Base-by-base conservation (phyloP, 2,329 filamentous ascomycete species). In the Helminthosporium solani region DNA sequence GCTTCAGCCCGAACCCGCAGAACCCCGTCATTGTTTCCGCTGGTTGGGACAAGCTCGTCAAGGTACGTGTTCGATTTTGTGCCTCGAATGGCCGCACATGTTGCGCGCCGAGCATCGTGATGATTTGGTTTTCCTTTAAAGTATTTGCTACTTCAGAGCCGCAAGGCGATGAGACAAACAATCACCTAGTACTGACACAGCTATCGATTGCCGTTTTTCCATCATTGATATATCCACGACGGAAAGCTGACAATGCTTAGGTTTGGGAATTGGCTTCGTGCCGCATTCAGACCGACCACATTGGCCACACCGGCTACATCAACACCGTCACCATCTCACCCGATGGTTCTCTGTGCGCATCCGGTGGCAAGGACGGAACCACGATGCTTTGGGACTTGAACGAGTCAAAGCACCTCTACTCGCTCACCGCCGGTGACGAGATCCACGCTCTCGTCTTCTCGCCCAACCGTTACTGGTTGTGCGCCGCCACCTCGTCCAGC, bases 101-200 rank as follows among this genome's bases (percentile, higher is more conserved):
- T 19, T 11, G n/a, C 20, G 18, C 36, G 4, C 20, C 16, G 15
- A 31, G 28, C 79, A 79, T 84, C 74, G 94, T 90, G 92, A 97
- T 97, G 92, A 82, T 87, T 84, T 87, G 83, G 51, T 85, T 47
- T 25, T 53, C 84, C 72, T 75, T 77, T n/a, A n/a, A 75, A 73
- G 91, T 97, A 97, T 97, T 97, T 97, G 94, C 94, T 97, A 97
- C 94, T 99, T 97, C 92, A 96, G 94, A 99, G 90, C 90, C 84
- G 78, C 76, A 75, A 75, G 83, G 91, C 90, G 76, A 96, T 97
- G 94, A 99, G 92, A 99, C 89, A 85, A 95, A 80, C 78, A 82
- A 84, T 87, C 87, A 92, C 90, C 88, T 56, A 79, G 82, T 82
- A 81, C 90, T 95, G 89, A 95, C 84, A 72, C 68, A 23, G 52